Evolutionary conservation across 1,284 basidiomycete species (phyloP), one percentile per base, ranked within the genome.

Genomic region (Cyathus olla): DNA sequence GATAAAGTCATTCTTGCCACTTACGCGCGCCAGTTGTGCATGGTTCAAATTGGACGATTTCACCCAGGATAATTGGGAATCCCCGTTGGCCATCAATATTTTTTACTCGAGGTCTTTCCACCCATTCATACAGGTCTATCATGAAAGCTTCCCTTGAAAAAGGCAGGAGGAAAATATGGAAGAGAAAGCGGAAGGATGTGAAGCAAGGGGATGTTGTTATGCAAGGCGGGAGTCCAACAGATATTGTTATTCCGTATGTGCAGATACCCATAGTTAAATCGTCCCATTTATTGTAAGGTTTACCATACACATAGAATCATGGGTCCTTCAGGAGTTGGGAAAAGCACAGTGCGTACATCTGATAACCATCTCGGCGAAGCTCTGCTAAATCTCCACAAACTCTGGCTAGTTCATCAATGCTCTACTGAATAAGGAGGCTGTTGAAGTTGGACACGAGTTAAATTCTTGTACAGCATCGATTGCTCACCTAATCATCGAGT

Each of bases 311-410:
- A 22, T 44, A 68, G 66, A 19, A 28, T 68, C 27, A 57, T 68
- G 61, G 65, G 66, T 35, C 59, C 65, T 39, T 65, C 65, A 15
- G 66, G 68, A 10, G 60, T 57, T 28, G 68, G 68, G 35, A 70
- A 70, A 53, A 70, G 68, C 52, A 70, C 68, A 15, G 68, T 68
- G 46, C 15, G 60, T 49, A 35, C 31, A 35, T 13, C 27, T 19
- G 10, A 8, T 27, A 21, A 31, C 19, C 27, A 27, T 53, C 46
- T 21, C 19, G 22, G 24, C 17, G 4, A 1, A 26, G 9, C 11
- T 26, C 17, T 39, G 21, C 24, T 26, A 11, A 37, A 19, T 22
- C 31, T 28, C 46, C 57, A 39, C 24, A n/a, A n/a, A 24, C 24
- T 10, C n/a, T 56, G 31, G 15, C 21, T 48, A 70, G 68, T 68